These are phyloP conservation scores for Fomitiporia mediterranea DNA, from an alignment of 1,284 basidiomycete genomes.

Conservation along the genomic window DNA sequence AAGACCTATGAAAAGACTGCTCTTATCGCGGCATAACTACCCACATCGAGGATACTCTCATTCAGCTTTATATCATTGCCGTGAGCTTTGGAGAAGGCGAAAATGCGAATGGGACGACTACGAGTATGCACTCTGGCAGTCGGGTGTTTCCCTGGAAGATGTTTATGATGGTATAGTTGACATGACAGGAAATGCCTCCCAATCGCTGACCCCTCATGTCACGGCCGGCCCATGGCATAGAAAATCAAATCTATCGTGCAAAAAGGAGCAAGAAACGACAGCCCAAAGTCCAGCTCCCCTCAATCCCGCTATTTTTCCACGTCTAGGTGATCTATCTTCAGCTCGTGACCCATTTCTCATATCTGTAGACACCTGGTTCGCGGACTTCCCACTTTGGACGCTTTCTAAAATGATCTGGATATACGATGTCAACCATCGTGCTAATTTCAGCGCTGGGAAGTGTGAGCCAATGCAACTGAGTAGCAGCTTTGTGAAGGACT, in stretches of 20 bases:
- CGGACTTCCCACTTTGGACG: conserved; percentile 20
- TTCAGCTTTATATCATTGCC: conserved; percentile 9
- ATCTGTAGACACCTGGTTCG: conserved; percentile 19
- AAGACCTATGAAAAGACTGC: neutral
- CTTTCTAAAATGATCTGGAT: conserved; percentile 19
- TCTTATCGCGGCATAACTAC: conserved; percentile 13
- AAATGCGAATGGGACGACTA: conserved; percentile 19
- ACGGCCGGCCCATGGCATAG: conserved; percentile 3
- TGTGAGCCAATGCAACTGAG: neutral
- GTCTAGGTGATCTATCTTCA: conserved; percentile 19
- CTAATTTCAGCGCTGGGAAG: neutral
- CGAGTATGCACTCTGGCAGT: conserved; percentile 10
- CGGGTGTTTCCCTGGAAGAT: conserved; percentile 9
- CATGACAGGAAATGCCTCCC: neutral
- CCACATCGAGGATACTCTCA: conserved; percentile 16
- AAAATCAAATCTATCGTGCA: neutral
- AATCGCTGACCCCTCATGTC: conserved; percentile 5
- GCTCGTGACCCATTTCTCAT: conserved; percentile 16
- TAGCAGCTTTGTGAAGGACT: neutral
- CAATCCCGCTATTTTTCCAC: conserved; percentile 18
- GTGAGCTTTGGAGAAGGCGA: conserved; percentile 17
- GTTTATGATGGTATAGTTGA: conserved; percentile 19
- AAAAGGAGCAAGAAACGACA: neutral
- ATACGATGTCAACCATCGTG: conserved; percentile 17
- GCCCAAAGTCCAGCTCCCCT: neutral